phyloP scores from a whole-genome alignment of 2,329 filamentous ascomycete species.

The Pyrenochaeta sp. region DNA sequence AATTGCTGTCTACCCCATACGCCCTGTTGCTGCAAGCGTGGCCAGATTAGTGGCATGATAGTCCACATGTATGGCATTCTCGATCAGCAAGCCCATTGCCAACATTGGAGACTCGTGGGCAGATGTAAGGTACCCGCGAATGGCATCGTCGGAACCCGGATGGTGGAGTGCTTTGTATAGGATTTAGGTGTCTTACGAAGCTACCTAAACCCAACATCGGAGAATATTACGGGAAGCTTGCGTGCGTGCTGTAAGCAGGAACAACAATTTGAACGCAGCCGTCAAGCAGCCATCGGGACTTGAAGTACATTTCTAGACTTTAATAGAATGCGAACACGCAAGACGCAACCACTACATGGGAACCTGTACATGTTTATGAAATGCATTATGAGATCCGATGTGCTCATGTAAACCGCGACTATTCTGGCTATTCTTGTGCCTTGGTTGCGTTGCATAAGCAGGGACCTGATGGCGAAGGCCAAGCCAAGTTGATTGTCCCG shows the following conservation, averaged over 20 bases:
- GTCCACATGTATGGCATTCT: neutral
- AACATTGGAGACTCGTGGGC: neutral
- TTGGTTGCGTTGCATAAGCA: conserved; percentile 15
- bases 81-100: neutral
- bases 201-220: neutral
- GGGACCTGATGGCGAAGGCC: neutral
- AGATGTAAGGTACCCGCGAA: neutral
- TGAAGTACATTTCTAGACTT: too few species aligned
- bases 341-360: too few species aligned
- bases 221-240: neutral
- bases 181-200: neutral
- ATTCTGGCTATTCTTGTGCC: conserved; percentile 13
- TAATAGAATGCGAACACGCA: neutral
- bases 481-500: neutral
- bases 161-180: neutral
- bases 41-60: neutral
- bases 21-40: neutral
- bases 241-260: neutral
- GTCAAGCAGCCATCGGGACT: neutral
- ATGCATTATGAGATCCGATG: neutral
- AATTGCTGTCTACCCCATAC: too few species aligned
- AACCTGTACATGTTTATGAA: too few species aligned
- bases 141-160: neutral
- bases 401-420: neutral
- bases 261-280: neutral